These are phyloP conservation scores for Ogataea minuta DNA, from an alignment of 805 yeast species.

Conservation along the genomic window DNA sequence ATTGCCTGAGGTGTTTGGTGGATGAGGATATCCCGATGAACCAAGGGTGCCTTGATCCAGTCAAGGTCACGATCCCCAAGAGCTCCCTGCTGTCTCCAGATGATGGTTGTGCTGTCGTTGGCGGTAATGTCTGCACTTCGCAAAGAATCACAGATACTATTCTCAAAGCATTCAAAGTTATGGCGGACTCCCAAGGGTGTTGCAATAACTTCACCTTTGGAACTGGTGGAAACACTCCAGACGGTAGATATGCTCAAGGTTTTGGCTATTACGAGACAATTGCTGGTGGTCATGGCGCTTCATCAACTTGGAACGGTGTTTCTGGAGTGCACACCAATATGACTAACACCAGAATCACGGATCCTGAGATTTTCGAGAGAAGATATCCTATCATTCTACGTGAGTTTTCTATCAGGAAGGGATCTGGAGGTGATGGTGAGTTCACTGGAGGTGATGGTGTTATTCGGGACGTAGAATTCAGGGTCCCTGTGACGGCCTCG, in stretches of 20 bases:
- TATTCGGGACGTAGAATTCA: slow-evolving; percentile 78
- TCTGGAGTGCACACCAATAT: slow-evolving; percentile 92
- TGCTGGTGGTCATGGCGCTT: slow-evolving; percentile 95
- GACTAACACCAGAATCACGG: slow-evolving; percentile 92
- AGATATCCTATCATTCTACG: slow-evolving; percentile 80
- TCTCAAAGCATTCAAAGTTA: slow-evolving; percentile 78
- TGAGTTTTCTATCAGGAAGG: slow-evolving; percentile 65
- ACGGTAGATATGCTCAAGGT: slow-evolving; percentile 54
- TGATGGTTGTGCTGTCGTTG: slow-evolving; percentile 87
- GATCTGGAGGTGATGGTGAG: slow-evolving; percentile 80
- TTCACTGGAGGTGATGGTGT: slow-evolving; percentile 85
- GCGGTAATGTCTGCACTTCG: slow-evolving; percentile 92
- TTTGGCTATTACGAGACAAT: slow-evolving; percentile 94
- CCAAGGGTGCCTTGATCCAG: slow-evolving; percentile 87
- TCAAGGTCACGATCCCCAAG: slow-evolving; percentile 62
- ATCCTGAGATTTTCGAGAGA: slow-evolving; percentile 83
- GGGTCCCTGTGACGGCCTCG: slow-evolving; percentile 68
- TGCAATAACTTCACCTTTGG: slow-evolving; percentile 95
- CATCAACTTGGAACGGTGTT: slow-evolving; percentile 78
- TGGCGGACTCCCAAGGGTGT: slow-evolving; percentile 96
- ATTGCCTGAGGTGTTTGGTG: slow-evolving; percentile 81
- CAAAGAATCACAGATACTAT: slow-evolving; percentile 91
- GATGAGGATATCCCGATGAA: slow-evolving; percentile 87
- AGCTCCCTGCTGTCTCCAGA: slow-evolving; percentile 71
- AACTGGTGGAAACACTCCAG: slow-evolving; percentile 56